These are phyloP conservation scores for Mercurialis annua DNA, from an alignment of 345 rosid species.

Conservation along the genomic window DNA sequence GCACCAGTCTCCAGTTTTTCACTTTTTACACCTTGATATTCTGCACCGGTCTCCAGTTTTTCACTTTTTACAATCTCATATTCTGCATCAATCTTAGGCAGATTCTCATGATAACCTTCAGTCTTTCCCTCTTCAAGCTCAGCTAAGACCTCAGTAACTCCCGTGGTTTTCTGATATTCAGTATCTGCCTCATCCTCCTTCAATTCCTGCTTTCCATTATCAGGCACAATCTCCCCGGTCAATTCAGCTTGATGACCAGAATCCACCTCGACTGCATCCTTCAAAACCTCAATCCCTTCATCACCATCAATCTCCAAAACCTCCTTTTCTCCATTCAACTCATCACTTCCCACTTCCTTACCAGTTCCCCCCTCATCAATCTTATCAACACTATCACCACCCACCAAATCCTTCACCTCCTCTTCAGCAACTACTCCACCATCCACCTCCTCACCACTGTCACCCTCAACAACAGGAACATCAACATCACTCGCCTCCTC, in stretches of 20 bases:
- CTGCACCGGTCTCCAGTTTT: too few relatives aligned
- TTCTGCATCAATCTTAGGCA: conserved; percentile 14
- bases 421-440: conserved; percentile 19
- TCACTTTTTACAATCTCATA: too few relatives aligned
- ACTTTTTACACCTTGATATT: too few relatives aligned
- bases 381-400: conserved; percentile 33
- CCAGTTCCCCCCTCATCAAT: conserved; percentile 46
- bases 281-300: conserved; percentile 19
- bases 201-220: conserved; percentile 17
- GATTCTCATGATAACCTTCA: conserved; percentile 22
- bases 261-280: conserved; percentile 24
- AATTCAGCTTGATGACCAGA: conserved; percentile 10
- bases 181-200: conserved; percentile 26
- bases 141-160: conserved; percentile 11
- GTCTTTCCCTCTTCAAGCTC: conserved; percentile 24
- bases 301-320: conserved; percentile 14
- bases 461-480: conserved; percentile 21
- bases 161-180: conserved; percentile 18
- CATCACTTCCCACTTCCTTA: conserved; percentile 12
- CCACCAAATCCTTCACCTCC: conserved; percentile 27
- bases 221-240: conserved; percentile 18
- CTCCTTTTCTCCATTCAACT: conserved; percentile 29
- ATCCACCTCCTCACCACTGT: conserved; percentile 24
- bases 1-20: too few relatives aligned
- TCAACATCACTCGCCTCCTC: conserved; percentile 51